phyloP scores from a whole-genome alignment of 805 yeast genomes.

The Suhomyces canberraensis region DNA sequence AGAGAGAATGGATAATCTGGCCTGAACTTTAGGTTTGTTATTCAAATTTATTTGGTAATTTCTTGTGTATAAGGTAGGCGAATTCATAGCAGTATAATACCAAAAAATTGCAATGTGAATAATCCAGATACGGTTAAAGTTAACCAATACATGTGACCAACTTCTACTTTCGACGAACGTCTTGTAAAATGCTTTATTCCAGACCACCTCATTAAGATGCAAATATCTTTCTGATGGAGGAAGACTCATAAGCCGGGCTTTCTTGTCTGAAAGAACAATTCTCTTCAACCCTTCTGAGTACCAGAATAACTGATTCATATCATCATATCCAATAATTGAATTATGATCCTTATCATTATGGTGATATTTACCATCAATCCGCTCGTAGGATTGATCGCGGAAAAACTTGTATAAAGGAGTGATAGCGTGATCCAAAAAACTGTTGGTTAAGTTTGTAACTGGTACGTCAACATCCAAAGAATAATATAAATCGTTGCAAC shows the following conservation, averaged over 20 bases:
- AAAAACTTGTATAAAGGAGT: conserved; percentile 71
- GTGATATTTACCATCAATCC: conserved; percentile 41
- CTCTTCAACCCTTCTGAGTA: conserved; percentile 64
- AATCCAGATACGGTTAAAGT: conserved; percentile 78
- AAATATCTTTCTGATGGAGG: conserved; percentile 56
- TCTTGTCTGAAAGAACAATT: conserved; percentile 45
- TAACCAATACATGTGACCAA: conserved; percentile 71
- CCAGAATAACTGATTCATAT: conserved; percentile 88
- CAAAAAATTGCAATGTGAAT: conserved; percentile 73
- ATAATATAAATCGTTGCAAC: conserved; percentile 67
- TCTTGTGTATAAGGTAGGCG: conserved; percentile 64
- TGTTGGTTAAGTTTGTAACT: conserved; percentile 26
- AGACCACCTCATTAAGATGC: conserved; percentile 51
- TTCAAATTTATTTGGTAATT: conserved; percentile 51
- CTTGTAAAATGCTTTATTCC: conserved; percentile 69
- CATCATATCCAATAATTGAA: conserved; percentile 79
- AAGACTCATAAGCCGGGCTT: conserved; percentile 47
- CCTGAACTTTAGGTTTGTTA: conserved; percentile 59
- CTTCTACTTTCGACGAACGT: conserved; percentile 73
- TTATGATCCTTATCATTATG: conserved; percentile 62
- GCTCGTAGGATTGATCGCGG: conserved; percentile 50
- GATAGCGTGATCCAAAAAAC: conserved; percentile 63
- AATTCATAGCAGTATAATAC: conserved; percentile 68
- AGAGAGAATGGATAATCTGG: conserved; percentile 56
- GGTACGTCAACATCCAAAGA: conserved; percentile 38